Conservation (phyloP, 163 green algal species). For the Trebouxiophyceae sp. region DNA sequence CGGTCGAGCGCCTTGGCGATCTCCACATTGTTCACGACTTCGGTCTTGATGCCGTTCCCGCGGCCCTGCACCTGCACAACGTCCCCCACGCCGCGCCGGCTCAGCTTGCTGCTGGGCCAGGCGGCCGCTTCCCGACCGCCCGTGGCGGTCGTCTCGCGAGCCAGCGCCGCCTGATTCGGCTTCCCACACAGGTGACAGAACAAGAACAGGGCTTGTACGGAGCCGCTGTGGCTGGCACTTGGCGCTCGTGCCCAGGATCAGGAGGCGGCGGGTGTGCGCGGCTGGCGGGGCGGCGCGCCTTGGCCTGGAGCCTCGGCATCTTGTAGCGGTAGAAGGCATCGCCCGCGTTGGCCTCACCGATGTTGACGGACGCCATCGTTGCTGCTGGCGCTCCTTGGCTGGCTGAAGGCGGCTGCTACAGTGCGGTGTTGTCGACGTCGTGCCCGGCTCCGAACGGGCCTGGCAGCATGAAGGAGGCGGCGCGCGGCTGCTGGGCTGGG, state of each 20-base stretch:
- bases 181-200: too few relatives aligned
- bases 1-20: slow-evolving; percentile 95
- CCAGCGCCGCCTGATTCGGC: slow-evolving; percentile 1
- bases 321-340: slow-evolving; percentile 97
- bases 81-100: slow-evolving; percentile 74
- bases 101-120: slow-evolving; percentile 98
- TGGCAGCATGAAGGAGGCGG: neutral
- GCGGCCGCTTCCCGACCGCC: slow-evolving; percentile 81
- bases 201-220: too few relatives aligned
- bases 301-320: slow-evolving; percentile 88
- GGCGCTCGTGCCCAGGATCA: too few relatives aligned
- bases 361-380: slow-evolving; percentile 42
- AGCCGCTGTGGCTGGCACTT: too few relatives aligned
- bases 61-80: slow-evolving; percentile 76
- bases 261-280: too few relatives aligned
- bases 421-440: too few relatives aligned
- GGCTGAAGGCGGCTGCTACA: too few relatives aligned
- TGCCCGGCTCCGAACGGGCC: neutral
- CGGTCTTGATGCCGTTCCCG: slow-evolving; percentile 99
- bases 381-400: too few relatives aligned
- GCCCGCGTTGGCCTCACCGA: slow-evolving; percentile 73
- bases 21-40: slow-evolving; percentile 99
- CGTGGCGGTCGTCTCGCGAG: slow-evolving; percentile 61
- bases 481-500: neutral
- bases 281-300: slow-evolving; percentile 55